A percentile compares a stretch with the other conserved stretches of the same genome.
phyloP scores from a whole-genome alignment of 192 early-diverging fungal species.

The Pilobolus umbonatus region DNA sequence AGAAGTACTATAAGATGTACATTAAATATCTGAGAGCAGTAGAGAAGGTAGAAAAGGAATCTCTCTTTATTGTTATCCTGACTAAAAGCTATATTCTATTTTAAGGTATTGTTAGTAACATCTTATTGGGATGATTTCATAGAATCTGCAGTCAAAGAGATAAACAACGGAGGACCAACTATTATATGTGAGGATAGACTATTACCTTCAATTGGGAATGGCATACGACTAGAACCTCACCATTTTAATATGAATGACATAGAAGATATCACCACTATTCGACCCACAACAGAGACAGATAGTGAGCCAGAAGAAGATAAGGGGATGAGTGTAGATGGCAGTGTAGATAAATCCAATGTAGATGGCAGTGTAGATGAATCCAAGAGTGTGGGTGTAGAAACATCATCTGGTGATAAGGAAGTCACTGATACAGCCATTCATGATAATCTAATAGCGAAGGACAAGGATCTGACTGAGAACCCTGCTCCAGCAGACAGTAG shows the following conservation, averaged over 20 bases:
- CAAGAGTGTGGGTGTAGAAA: not conserved
- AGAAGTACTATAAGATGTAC: constrained; percentile 16
- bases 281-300: not conserved
- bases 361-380: no score
- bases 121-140: constrained; percentile 17
- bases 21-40: constrained; percentile 17
- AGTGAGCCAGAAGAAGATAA: not conserved
- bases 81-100: not conserved
- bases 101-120: constrained; percentile 12
- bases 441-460: not conserved
- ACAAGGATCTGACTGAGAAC: not conserved
- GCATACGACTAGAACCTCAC: constrained; percentile 3
- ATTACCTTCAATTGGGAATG: constrained; percentile 2
- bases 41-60: constrained; percentile 17
- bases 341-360: not conserved
- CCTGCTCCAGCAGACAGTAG: not conserved
- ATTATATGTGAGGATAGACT: not conserved
- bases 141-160: not conserved
- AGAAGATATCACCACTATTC: no score
- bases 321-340: not conserved
- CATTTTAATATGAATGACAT: not conserved
- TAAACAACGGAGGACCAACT: not conserved
- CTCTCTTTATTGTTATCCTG: not conserved
- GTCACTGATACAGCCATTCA: not conserved
- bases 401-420: not conserved